Percentiles rank a stretch among this genome's conserved stretches.
Evolutionary conservation across 768 basidiomycete genomes (phyloP).

Genomic region (Podaxis sp.): DNA sequence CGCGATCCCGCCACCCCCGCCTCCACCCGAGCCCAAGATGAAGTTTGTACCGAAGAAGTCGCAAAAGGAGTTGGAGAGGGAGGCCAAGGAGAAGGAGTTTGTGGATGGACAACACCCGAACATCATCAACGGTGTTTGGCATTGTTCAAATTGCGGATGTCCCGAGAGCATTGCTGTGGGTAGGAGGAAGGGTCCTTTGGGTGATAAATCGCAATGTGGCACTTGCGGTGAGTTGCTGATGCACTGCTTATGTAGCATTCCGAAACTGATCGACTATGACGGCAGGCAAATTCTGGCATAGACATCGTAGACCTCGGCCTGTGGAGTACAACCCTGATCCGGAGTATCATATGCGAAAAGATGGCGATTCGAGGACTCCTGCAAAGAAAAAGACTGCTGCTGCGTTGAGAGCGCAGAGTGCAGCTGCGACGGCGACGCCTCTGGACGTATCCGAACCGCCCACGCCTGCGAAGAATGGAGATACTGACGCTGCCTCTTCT

Average conservation of each 20-base stretch:
- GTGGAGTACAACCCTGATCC: slow-evolving; percentile 78
- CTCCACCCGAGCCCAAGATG: slow-evolving; percentile 45
- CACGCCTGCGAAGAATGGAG: slow-evolving; percentile 43
- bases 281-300: slow-evolving; percentile 86
- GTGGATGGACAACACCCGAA: slow-evolving; percentile 82
- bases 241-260: slow-evolving; percentile 6
- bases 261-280: slow-evolving; percentile 13
- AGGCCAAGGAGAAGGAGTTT: slow-evolving; percentile 82
- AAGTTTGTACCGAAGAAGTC: slow-evolving; percentile 56
- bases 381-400: slow-evolving; percentile 54
- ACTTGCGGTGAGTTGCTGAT: slow-evolving; percentile 72
- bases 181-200: slow-evolving; percentile 84
- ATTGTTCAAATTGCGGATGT: slow-evolving; percentile 93
- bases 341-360: slow-evolving; percentile 63
- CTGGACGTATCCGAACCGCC: slow-evolving; percentile 33
- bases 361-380: slow-evolving; percentile 50
- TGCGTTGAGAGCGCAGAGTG: slow-evolving; percentile 47
- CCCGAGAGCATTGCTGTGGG: slow-evolving; percentile 86
- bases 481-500: slow-evolving; percentile 28
- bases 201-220: slow-evolving; percentile 88
- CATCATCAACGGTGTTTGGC: slow-evolving; percentile 85
- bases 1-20: slow-evolving; percentile 22
- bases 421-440: slow-evolving; percentile 42
- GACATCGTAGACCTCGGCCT: slow-evolving; percentile 78
- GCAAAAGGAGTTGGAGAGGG: slow-evolving; percentile 72